Conservation (phyloP, 176 grass and related monocot genomes). For the Triticum monococcum region DNA sequence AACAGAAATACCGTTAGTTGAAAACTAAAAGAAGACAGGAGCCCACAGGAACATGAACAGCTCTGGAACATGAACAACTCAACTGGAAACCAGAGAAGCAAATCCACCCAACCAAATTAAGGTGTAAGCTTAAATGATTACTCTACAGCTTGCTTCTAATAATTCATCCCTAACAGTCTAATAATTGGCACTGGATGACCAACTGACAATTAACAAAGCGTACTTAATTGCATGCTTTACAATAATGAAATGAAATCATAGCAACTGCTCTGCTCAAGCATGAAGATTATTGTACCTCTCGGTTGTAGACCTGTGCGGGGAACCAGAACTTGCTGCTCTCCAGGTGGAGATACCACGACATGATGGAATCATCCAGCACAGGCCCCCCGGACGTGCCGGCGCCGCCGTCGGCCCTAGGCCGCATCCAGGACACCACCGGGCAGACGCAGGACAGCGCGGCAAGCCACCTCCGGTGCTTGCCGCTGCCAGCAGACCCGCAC, state of each 20-base stretch:
- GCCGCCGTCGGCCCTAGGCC: constrained; percentile 16
- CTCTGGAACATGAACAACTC: background rate
- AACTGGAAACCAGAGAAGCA: background rate
- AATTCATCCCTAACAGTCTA: constrained; percentile 16
- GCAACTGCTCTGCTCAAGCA: background rate
- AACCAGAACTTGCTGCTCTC: constrained; percentile 88
- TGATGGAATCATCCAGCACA: constrained; percentile 62
- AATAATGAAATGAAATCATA: constrained; percentile 24
- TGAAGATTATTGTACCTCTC: constrained; percentile 64
- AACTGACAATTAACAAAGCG: constrained; percentile 4
- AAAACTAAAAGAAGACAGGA: constrained; percentile 12
- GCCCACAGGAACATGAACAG: background rate
- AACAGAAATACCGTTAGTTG: background rate
- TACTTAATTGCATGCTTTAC: background rate
- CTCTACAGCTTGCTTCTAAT: background rate
- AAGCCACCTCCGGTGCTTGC: constrained; percentile 60
- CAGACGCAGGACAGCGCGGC: constrained; percentile 65
- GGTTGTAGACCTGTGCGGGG: constrained; percentile 97
- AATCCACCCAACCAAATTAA: constrained; percentile 30
- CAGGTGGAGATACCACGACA: constrained; percentile 84
- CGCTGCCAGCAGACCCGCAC: background rate
- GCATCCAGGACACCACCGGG: constrained; percentile 83
- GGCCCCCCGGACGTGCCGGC: constrained; percentile 22
- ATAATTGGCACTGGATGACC: constrained; percentile 4
- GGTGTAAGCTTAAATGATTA: background rate